A percentile compares a stretch with the other conserved stretches of the same genome.
Conservation (phyloP, 2,329 filamentous ascomycete species). For the Parafenestella ontariensis region DNA sequence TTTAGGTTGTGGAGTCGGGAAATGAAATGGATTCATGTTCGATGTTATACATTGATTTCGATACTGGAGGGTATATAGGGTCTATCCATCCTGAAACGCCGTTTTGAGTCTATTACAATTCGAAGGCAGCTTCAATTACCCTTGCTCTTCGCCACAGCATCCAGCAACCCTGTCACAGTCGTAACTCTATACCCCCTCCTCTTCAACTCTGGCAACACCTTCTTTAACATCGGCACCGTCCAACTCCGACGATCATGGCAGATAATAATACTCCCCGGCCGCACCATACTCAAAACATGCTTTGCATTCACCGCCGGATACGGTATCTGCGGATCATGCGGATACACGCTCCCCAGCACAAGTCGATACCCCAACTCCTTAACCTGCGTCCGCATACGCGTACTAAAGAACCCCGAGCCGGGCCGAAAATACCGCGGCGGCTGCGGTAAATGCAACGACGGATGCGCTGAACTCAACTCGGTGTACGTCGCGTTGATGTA, state of each 20-base stretch:
- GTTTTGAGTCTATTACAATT: background rate
- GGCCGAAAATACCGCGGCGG: slow-evolving; percentile 77
- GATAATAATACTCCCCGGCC: slow-evolving; percentile 79
- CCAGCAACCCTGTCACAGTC: slow-evolving; percentile 58
- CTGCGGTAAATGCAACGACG: slow-evolving; percentile 49
- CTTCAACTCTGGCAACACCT: slow-evolving; percentile 74
- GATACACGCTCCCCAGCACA: slow-evolving; percentile 85
- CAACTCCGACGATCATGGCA: slow-evolving; percentile 86
- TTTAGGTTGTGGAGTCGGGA: slow-evolving; percentile 33
- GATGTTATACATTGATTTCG: background rate
- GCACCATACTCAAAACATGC: slow-evolving; percentile 81
- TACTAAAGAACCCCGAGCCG: slow-evolving; percentile 83
- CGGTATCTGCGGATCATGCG: slow-evolving; percentile 86
- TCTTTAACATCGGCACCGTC: slow-evolving; percentile 79
- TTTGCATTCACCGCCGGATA: slow-evolving; percentile 73
- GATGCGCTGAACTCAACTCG: slow-evolving; percentile 48
- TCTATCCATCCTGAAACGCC: background rate
- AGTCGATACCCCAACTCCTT: slow-evolving; percentile 70
- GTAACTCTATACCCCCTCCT: slow-evolving; percentile 74
- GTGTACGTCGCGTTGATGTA: slow-evolving; percentile 66
- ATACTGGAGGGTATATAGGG: background rate
- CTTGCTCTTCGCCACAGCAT: slow-evolving; percentile 8
- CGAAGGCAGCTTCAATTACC: background rate
- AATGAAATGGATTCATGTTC: background rate
- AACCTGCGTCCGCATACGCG: slow-evolving; percentile 69